Conservation (phyloP, 495 filamentous ascomycete species). For the Chaetomium tenue region DNA sequence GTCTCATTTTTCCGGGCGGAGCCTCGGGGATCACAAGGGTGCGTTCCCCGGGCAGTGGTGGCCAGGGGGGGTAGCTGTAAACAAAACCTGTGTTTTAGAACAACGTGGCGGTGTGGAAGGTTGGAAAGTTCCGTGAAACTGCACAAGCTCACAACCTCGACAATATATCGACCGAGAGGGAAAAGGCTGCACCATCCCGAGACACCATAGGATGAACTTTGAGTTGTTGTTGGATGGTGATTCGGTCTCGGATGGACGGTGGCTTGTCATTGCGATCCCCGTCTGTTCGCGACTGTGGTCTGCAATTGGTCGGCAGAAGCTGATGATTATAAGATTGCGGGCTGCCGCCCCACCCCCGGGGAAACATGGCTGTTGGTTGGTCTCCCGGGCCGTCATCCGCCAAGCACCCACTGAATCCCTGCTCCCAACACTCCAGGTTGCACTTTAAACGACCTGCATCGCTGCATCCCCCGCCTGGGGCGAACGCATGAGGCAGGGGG, state of each 20-base stretch:
- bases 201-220: neutral
- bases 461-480: neutral
- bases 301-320: conserved; percentile 4
- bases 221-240: neutral
- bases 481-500: neutral
- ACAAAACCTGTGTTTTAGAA: neutral
- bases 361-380: conserved; percentile 7
- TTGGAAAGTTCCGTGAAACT: neutral
- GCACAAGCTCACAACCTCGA: neutral
- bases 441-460: neutral
- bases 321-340: conserved; percentile 12
- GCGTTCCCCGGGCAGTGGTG: neutral
- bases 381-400: neutral
- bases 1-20: neutral
- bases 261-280: conserved; percentile 14
- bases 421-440: neutral
- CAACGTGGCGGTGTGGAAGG: neutral
- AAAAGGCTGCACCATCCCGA: neutral
- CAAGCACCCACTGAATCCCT: conserved; percentile 6
- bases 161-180: neutral
- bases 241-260: conserved; percentile 4
- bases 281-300: neutral
- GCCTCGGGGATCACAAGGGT: neutral
- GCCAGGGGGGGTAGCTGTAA: neutral
- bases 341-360: neutral